Evolutionary conservation across 192 early-diverging fungal species (phyloP).

Genomic region (Allomyces macrogynus): DNA sequence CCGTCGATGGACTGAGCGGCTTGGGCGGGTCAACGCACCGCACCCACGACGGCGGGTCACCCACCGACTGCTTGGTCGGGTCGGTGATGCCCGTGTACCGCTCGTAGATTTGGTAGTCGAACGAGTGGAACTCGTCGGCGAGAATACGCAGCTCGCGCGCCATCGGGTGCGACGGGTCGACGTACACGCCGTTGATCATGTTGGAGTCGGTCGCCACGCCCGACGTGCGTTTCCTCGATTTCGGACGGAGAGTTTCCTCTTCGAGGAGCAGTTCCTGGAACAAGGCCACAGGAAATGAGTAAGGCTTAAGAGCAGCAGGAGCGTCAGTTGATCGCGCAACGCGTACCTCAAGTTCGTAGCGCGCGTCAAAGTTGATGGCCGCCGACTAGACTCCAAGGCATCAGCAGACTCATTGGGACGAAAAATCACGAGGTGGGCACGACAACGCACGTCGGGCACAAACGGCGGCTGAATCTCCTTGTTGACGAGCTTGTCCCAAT

Average conservation of each 20-base stretch:
- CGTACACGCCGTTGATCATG: neutral
- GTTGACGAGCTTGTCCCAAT: slow-evolving; percentile 54
- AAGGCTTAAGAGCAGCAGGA: no score
- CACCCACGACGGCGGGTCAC: neutral
- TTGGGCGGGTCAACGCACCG: neutral
- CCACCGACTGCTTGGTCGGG: neutral
- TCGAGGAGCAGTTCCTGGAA: neutral
- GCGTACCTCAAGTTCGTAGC: slow-evolving; percentile 6
- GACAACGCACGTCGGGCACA: slow-evolving; percentile 51
- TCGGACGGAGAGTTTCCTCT: neutral
- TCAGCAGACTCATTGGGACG: no score
- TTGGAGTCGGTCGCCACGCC: no score
- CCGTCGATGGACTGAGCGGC: neutral
- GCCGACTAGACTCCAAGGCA: no score
- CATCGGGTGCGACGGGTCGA: neutral
- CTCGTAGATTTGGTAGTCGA: neutral
- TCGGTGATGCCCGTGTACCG: neutral
- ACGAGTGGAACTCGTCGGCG: neutral
- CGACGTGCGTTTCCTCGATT: no score
- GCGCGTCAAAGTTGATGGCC: slow-evolving; percentile 6
- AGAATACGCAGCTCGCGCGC: neutral
- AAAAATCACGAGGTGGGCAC: neutral
- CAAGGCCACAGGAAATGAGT: no score
- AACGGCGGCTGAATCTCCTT: slow-evolving; percentile 60
- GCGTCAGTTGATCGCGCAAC: no score